Evolutionary conservation across 495 filamentous ascomycete genomes (phyloP).

Genomic region (Hyaloscypha bicolor): DNA sequence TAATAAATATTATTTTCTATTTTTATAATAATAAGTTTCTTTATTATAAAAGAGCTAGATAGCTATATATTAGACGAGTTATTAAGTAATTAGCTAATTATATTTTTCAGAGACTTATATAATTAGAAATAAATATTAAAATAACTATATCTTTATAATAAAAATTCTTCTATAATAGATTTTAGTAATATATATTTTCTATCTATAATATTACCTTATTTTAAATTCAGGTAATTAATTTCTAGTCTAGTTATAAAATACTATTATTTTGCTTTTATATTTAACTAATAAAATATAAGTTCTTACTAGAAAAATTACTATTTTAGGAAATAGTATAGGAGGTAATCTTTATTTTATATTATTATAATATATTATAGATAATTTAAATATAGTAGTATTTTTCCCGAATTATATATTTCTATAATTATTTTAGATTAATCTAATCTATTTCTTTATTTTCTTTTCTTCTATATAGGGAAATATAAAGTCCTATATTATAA

Average conservation of each 20-base stretch:
- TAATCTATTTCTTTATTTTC: background rate
- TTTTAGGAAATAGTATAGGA: slow-evolving; percentile 49
- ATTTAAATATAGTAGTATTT: slow-evolving; percentile 19
- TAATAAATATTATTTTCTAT: slow-evolving; percentile 44
- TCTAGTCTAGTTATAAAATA: slow-evolving; percentile 50
- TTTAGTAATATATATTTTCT: slow-evolving; percentile 31
- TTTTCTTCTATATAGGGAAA: slow-evolving; percentile 22
- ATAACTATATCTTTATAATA: slow-evolving; percentile 40
- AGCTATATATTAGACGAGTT: too few species aligned
- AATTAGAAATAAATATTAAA: slow-evolving; percentile 39
- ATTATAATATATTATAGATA: slow-evolving; percentile 41
- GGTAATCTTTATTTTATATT: slow-evolving; percentile 43
- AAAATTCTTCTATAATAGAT: slow-evolving; percentile 30
- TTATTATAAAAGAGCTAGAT: too few species aligned
- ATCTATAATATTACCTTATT: slow-evolving; percentile 44
- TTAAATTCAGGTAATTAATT: slow-evolving; percentile 37
- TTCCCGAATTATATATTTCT: slow-evolving; percentile 24
- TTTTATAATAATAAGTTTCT: slow-evolving; percentile 46
- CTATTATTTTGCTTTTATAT: slow-evolving; percentile 43
- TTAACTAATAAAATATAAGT: slow-evolving; percentile 39
- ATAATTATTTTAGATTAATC: slow-evolving; percentile 35
- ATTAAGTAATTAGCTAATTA: background rate
- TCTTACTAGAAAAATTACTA: slow-evolving; percentile 38
- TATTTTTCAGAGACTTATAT: slow-evolving; percentile 38
- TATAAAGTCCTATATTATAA: slow-evolving; percentile 27